Evolutionary conservation across 192 early-diverging fungal genomes (phyloP).

Genomic region (Podila clonocystis): DNA sequence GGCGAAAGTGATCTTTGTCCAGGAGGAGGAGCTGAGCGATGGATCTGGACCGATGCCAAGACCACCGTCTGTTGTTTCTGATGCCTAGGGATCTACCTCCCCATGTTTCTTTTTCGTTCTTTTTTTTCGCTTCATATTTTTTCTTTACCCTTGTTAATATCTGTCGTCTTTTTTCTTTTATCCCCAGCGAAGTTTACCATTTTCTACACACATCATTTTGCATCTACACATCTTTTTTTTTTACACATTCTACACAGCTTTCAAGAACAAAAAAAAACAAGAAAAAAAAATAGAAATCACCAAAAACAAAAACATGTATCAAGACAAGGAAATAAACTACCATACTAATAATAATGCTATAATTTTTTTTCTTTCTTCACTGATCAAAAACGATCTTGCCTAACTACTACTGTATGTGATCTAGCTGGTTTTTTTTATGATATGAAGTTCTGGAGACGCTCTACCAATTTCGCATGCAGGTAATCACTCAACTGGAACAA

Average conservation of each 20-base stretch:
- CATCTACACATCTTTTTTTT: too few species aligned
- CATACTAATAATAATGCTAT: too few species aligned
- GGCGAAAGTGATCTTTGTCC: constrained; percentile 17
- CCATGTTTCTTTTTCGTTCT: neutral
- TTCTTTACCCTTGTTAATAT: constrained; percentile 1
- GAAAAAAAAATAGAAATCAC: constrained; percentile 2
- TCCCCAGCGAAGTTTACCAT: neutral
- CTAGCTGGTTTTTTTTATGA: neutral
- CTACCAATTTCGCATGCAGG: constrained; percentile 53
- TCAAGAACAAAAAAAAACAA: neutral
- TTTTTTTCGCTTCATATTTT: constrained; percentile 5
- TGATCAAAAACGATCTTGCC: too few species aligned
- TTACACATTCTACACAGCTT: neutral
- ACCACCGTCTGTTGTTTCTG: neutral
- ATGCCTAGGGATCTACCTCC: neutral
- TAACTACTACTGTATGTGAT: neutral
- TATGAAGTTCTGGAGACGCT: constrained; percentile 26
- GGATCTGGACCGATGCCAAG: neutral
- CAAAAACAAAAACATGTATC: too few species aligned
- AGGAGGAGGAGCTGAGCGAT: neutral
- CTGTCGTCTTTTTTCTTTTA: constrained; percentile 5
- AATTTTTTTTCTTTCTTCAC: too few species aligned
- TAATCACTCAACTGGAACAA: constrained; percentile 62
- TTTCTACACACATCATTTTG: neutral
- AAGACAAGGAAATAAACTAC: too few species aligned